A percentile compares a stretch with the other conserved stretches of the same genome.
Evolutionary conservation across 1,284 basidiomycete genomes (phyloP).

Genomic region (Cryptococcus deneoformans): DNA sequence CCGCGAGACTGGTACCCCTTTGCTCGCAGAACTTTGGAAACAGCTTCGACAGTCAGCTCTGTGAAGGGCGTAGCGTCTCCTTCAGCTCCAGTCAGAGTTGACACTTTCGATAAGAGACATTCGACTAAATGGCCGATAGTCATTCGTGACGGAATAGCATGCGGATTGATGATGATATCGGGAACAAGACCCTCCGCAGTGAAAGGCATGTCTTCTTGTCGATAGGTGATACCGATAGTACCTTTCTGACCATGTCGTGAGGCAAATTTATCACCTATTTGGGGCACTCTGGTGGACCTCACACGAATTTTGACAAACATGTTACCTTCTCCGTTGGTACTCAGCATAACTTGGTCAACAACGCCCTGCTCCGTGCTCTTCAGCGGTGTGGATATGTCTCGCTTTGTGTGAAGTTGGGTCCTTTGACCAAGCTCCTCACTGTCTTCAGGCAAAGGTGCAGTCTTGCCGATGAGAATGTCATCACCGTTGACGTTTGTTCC

Average conservation of each 20-base stretch:
- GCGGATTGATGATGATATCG: slow-evolving; percentile 98
- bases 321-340: slow-evolving; percentile 91
- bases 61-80: slow-evolving; percentile 99
- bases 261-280: slow-evolving; percentile 99
- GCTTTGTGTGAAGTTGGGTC: slow-evolving; percentile 81
- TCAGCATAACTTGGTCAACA: slow-evolving; percentile 95
- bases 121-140: slow-evolving; percentile 99
- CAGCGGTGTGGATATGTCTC: slow-evolving; percentile 95
- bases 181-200: slow-evolving; percentile 94
- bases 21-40: slow-evolving; percentile 74
- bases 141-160: slow-evolving; percentile 99
- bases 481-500: slow-evolving; percentile 94
- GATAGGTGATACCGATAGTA: slow-evolving; percentile 98
- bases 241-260: slow-evolving; percentile 99
- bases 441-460: slow-evolving; percentile 93
- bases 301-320: slow-evolving; percentile 99
- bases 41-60: slow-evolving; percentile 94
- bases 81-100: slow-evolving; percentile 92
- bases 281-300: slow-evolving; percentile 90
- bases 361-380: slow-evolving; percentile 98
- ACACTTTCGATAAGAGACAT: slow-evolving; percentile 94
- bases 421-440: slow-evolving; percentile 96
- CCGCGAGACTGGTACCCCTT: slow-evolving; percentile 95
- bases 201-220: slow-evolving; percentile 99
- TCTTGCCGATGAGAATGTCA: slow-evolving; percentile 99